Base-by-base conservation (phyloP, 129 eudicot species). In the Glebionis coronaria region DNA sequence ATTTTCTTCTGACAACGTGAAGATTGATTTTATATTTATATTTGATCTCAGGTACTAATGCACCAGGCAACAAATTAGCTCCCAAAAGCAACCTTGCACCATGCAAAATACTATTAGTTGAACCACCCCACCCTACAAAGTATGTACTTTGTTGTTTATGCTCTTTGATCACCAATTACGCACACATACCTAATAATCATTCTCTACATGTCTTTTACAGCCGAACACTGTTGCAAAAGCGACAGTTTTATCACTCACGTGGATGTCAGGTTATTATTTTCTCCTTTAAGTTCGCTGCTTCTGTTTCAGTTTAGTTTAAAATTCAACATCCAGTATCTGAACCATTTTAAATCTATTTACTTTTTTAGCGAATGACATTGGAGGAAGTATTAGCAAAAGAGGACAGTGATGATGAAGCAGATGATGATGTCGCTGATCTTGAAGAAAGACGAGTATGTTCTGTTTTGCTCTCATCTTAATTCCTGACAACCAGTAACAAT, bases 171-270 rank as follows among this genome's bases (percentile, higher is more conserved):
- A 29, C 38, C 38, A 29, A 7, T 29, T 6, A 6, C 1, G 1
- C 40, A 31, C 40, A 29, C 0, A 7, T 29, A 29, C 38, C 7
- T 29, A 29, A 29, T 21, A 12, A 25, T 27, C 51, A 4, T 12
- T 42, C 18, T 25, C 50, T 73, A 46, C 21, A 58, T 52, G 38
- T 28, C 38, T 29, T 65, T 60, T 76, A 40, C 85, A 91, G 97
- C 31, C 96, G 84, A 65, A 72, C 80, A 10, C 81, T 85, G 74
- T 70, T 91, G 91, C 90, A 85, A 79, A 91, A 76, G 76, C 80
- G 86, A 49, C 82, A 73, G 70, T 85, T 88, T 77, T 88, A 85
- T 74, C 97, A 91, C 67, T 91, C 96, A 1, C 97, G 85, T 61
- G 80, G 94, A 83, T 90, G 96, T 69, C 96, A 91, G 90, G 97